Evolutionary conservation across 169 alveolate genomes (phyloP), one percentile per base, ranked within the genome.

Genomic region (Toxoplasma gondii): DNA sequence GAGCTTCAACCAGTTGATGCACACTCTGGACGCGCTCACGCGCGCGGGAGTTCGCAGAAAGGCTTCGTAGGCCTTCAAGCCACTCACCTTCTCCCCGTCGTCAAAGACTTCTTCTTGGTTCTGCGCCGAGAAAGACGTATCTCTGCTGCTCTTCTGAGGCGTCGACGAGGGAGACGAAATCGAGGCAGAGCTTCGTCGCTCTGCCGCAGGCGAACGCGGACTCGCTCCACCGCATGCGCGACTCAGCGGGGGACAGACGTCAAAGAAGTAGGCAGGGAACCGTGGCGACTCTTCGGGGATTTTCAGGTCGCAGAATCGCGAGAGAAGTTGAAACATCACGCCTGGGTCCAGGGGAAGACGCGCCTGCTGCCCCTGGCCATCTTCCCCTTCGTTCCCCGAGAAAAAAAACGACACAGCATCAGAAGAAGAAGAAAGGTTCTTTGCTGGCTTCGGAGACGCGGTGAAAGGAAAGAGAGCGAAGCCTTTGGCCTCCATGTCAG

Each of bases 1-100:
- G 24, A 82, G 67, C 90, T 82, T 82, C 38, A 82, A 24, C 90
- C 90, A 82, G 90, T 82, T 82, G 90, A 82, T 12, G 90, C 67
- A 41, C 67, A 82, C 90, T 9, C 90, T 9, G 67, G 69, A 82
- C 31, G 31, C 41, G 41, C 67, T 2, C 90, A 82, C 90, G 27
- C n/a, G 86, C n/a, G 1, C 41, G 69, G 39, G 69, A 67, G 38
- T 38, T 27, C 54, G 16, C 90, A 82, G 64, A 24, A 82, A 82
- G 10, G 29, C 53, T 31, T 82, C 90, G 90, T 82, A 82, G 44
- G 53, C 67, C 53, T 82, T 22, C 67, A 82, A 19, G 41, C 90
- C 0, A 22, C 38, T 12, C 90, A 24, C 53, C 4, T 24, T 29
- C 38, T 39, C 90, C 74, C n/a, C 74, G 74, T 64, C 74, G 7